Percentiles rank a stretch among this genome's conserved stretches.
phyloP scores from a whole-genome alignment of 192 early-diverging fungal genomes.

The Gamsiella multidivaricata region DNA sequence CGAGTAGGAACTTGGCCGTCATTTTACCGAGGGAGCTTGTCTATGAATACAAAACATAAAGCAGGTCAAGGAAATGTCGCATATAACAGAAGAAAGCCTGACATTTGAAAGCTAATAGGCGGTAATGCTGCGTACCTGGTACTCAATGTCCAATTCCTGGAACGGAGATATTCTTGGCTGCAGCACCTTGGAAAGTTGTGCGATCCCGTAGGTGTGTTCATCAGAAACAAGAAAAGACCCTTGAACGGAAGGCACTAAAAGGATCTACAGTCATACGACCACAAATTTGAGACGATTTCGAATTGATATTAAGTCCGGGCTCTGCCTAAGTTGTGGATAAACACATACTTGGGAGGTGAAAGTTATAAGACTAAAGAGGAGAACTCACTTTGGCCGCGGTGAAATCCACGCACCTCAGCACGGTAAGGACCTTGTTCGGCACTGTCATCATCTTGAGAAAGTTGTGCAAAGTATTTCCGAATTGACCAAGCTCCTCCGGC shows the following conservation, averaged over 20 bases:
- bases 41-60: constrained; percentile 11
- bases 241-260: constrained; percentile 66
- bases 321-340: not conserved
- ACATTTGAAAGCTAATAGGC: not conserved
- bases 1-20: constrained; percentile 41
- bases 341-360: too few relatives aligned
- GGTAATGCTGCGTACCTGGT: constrained; percentile 46
- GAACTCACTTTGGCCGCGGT: constrained; percentile 57
- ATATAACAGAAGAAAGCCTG: not conserved
- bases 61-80: not conserved
- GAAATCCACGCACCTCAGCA: constrained; percentile 59
- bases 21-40: constrained; percentile 62
- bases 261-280: constrained; percentile 23
- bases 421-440: constrained; percentile 57
- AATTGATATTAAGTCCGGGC: too few relatives aligned
- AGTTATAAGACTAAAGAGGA: not conserved
- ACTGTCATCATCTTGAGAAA: constrained; percentile 62
- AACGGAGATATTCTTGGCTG: constrained; percentile 10
- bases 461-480: constrained; percentile 58
- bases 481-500: constrained; percentile 37
- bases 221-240: constrained; percentile 46
- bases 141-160: constrained; percentile 48
- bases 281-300: too few relatives aligned
- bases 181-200: constrained; percentile 56
- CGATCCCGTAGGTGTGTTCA: constrained; percentile 60